phyloP scores from a whole-genome alignment of 2,329 filamentous ascomycete genomes.

The Arthrobotrys sinensis region DNA sequence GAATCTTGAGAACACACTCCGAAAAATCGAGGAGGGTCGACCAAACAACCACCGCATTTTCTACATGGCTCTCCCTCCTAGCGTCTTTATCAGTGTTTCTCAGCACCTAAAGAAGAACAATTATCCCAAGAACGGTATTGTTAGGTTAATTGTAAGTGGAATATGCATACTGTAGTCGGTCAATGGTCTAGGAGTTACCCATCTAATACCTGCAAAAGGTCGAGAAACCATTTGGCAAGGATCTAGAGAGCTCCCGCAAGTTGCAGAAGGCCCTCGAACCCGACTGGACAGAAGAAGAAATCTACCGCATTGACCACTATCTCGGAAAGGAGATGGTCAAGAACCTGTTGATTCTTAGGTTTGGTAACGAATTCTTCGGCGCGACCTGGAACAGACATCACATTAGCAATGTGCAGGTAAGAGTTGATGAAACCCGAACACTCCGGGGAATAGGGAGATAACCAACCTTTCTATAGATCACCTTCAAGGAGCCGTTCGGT shows the following conservation, averaged over 20 bases:
- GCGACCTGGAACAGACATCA: constrained; percentile 99
- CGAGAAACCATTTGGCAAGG: constrained; percentile 99
- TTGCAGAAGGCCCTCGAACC: constrained; percentile 94
- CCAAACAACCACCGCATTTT: constrained; percentile 92
- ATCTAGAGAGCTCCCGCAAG: constrained; percentile 92
- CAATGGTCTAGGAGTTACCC: not conserved
- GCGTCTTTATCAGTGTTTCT: constrained; percentile 97
- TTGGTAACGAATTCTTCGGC: constrained; percentile 98
- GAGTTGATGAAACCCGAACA: not conserved
- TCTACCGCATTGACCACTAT: constrained; percentile 99
- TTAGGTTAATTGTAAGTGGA: constrained; percentile 86
- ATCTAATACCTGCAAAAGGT: constrained; percentile 73
- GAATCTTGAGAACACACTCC: constrained; percentile 85
- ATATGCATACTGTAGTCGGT: not conserved
- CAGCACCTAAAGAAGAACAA: constrained; percentile 97
- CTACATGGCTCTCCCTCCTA: constrained; percentile 98
- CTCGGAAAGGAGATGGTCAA: constrained; percentile 99
- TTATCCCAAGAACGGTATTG: constrained; percentile 91
- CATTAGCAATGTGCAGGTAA: constrained; percentile 92
- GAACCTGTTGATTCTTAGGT: constrained; percentile 97
- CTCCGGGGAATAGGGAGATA: constrained; percentile 66
- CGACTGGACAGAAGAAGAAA: constrained; percentile 98
- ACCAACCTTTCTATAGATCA: constrained; percentile 74
- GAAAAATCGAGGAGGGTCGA: constrained; percentile 85
- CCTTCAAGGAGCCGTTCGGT: constrained; percentile 99